These are phyloP conservation scores for Umbilicus rupestris DNA, from an alignment of 164 flowering plant species.

Conservation along the genomic window DNA sequence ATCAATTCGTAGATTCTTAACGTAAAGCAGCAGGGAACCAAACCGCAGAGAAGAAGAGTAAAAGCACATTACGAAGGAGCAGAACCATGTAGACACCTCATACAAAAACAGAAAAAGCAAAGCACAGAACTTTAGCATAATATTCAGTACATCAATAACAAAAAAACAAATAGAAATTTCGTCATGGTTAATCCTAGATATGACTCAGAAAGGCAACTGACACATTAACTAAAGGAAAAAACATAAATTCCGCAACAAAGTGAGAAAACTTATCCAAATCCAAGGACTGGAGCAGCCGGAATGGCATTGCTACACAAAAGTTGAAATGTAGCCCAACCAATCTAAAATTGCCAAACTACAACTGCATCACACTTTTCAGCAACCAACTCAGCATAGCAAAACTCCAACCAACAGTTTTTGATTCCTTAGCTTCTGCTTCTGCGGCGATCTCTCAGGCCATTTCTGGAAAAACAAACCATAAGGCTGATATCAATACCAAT, in stretches of 20 bases:
- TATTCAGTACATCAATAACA: not conserved
- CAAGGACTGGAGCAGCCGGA: not conserved
- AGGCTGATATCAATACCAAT: not conserved
- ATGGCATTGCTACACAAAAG: conserved; percentile 1
- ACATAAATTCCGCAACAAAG: not conserved
- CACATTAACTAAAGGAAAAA: not conserved
- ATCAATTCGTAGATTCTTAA: not conserved
- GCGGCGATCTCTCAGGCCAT: conserved; percentile 5
- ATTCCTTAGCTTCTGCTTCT: conserved; percentile 5
- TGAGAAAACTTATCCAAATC: conserved; percentile 9
- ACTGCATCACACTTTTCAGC: not conserved
- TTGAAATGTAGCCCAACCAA: not conserved
- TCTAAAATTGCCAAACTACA: conserved; percentile 1
- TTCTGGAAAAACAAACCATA: not conserved
- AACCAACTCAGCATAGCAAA: not conserved
- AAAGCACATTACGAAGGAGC: conserved; percentile 5
- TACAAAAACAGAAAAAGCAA: conserved; percentile 7
- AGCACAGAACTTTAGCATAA: conserved; percentile 1
- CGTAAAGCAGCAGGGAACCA: conserved; percentile 2
- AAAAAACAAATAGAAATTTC: not conserved
- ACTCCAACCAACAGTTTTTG: conserved; percentile 4
- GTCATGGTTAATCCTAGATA: not conserved
- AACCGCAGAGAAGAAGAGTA: conserved; percentile 8
- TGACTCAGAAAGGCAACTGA: not conserved
- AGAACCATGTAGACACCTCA: conserved; percentile 10